Evolutionary conservation across 306 rosid species (phyloP), one percentile per base, ranked within the genome.

Genomic region (Corylus americana): DNA sequence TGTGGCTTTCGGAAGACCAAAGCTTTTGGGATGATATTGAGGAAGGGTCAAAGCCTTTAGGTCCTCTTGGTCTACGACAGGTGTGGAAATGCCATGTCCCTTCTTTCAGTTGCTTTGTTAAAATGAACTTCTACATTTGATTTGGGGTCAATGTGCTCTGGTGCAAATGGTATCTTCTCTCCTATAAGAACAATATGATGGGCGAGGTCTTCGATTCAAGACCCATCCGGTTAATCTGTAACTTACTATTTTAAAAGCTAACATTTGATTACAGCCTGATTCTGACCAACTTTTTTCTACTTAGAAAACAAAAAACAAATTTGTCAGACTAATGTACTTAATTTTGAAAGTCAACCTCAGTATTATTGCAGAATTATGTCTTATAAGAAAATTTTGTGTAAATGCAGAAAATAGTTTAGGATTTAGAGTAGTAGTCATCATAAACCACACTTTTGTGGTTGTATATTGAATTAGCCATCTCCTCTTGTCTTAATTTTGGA

Each of bases 11-110:
- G 1, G 93, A 87, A 74, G 99, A 96, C 86, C 99, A 96, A 81
- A 90, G 94, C 87, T 96, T 96, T 80, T 96, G 99, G 99, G 99
- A 93, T 86, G 99, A 96, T 83, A 93, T 96, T 76, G 98, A 96
- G 85, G 98, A 96, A 67, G 99, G 99, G 66, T 96, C 97, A 44
- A 87, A 89, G 83, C 92, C 98, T 77, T 83, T 96, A 47, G 97
- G 98, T 47, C 89, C 97, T 83, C 94, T 91, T 79, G 99, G 99
- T 76, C 89, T 96, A 35, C 98, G 88, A 77, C 99, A 96, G 93
- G 99, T 89, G 77, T 66, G 85, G 50, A 69, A 66, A 22, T 66
- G 70, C 78, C 39, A 11, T 25, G 35, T 45, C 31, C 50, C 44
- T 18, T 20, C 72, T 9, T 17, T 42, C 12, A 18, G 9, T 10